These are phyloP conservation scores for Chaetomium cochliodes DNA, from an alignment of 495 filamentous ascomycete species.

Conservation along the genomic window DNA sequence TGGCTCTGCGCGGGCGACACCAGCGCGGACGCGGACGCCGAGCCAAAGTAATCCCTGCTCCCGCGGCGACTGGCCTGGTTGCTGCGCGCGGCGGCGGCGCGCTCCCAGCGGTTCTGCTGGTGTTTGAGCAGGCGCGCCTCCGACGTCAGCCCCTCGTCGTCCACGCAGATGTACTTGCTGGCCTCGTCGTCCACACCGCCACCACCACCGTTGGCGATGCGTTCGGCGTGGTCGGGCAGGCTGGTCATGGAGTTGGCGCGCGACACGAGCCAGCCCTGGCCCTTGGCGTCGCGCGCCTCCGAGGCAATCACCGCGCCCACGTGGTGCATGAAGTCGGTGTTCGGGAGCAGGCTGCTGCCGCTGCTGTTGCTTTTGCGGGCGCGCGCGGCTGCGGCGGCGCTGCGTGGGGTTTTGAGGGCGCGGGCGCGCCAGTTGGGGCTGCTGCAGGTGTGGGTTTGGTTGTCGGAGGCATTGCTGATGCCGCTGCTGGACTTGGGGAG, in stretches of 20 bases:
- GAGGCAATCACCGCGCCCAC: conserved; percentile 69
- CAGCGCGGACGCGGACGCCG: neutral
- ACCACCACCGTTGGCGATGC: too few species aligned
- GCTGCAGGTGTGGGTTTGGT: neutral
- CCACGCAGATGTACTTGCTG: too few species aligned
- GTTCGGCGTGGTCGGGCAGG: conserved; percentile 41
- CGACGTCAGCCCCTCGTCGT: too few species aligned
- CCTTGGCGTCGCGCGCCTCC: conserved; percentile 71
- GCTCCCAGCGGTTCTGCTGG: neutral
- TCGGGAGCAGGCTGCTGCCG: conserved; percentile 21
- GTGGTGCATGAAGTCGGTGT: conserved; percentile 73
- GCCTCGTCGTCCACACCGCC: too few species aligned
- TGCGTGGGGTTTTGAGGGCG: neutral
- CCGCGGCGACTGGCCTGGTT: neutral
- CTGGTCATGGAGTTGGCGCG: conserved; percentile 66
- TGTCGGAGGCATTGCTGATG: neutral
- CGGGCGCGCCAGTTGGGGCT: conserved; percentile 10
- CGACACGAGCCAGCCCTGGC: conserved; percentile 74
- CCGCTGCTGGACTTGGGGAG: conserved; percentile 40
- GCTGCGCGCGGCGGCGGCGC: neutral
- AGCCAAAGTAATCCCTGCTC: neutral
- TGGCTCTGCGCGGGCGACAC: conserved; percentile 43
- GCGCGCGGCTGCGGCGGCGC: conserved; percentile 12
- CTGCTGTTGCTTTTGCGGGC: conserved; percentile 18
- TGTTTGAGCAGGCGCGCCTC: conserved; percentile 21